Evolutionary conservation across 306 rosid species (phyloP).

Genomic region (Sicyos baderoa): DNA sequence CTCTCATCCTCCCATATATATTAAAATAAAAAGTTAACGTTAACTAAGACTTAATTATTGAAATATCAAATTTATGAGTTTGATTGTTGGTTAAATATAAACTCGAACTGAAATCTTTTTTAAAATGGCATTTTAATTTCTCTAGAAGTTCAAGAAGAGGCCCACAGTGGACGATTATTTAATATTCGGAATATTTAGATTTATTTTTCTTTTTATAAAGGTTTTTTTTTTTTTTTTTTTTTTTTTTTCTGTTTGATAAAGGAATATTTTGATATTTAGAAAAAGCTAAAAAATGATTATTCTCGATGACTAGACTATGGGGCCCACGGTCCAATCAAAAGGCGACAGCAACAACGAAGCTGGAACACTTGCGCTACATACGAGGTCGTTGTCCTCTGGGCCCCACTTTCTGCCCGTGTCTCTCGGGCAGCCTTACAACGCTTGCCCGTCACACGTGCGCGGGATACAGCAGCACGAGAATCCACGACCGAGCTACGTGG

Average conservation of each 20-base stretch:
- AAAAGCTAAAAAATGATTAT: slow-evolving; percentile 6
- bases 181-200: slow-evolving; percentile 16
- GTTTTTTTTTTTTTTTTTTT: background rate
- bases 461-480: background rate
- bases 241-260: too few relatives aligned
- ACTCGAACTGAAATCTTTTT: too few relatives aligned
- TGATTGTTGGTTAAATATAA: too few relatives aligned
- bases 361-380: slow-evolving; percentile 40
- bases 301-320: slow-evolving; percentile 59
- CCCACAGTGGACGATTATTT: background rate
- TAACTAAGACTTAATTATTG: too few relatives aligned
- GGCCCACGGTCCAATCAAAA: slow-evolving; percentile 31
- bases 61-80: too few relatives aligned
- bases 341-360: slow-evolving; percentile 35
- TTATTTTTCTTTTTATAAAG: too few relatives aligned
- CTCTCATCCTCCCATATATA: too few relatives aligned
- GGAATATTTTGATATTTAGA: slow-evolving; percentile 14
- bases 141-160: background rate
- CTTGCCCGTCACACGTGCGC: slow-evolving; percentile 8
- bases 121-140: too few relatives aligned
- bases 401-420: slow-evolving; percentile 7
- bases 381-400: slow-evolving; percentile 40
- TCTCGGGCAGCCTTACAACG: background rate
- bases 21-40: too few relatives aligned
- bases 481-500: background rate